These are phyloP conservation scores for Pythium scleroteichum DNA, from an alignment of 352 stramenopile species.

Conservation along the genomic window DNA sequence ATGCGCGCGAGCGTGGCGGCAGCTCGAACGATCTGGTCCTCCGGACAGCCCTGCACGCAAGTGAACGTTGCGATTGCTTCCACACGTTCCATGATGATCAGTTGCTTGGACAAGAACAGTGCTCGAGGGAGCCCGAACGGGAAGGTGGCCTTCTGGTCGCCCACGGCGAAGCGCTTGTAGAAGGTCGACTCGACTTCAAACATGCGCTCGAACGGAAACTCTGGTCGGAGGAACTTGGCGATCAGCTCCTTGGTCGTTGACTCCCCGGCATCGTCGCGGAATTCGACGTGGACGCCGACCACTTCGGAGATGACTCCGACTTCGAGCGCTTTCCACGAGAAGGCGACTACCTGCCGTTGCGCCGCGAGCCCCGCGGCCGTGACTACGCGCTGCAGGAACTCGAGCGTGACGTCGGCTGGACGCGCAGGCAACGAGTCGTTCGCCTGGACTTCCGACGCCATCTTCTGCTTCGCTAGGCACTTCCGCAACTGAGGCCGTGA, in stretches of 20 bases:
- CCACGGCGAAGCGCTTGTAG: constrained; percentile 48
- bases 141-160: constrained; percentile 27
- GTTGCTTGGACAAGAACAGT: constrained; percentile 63
- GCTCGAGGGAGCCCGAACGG: constrained; percentile 60
- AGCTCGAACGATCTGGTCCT: constrained; percentile 39
- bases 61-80: constrained; percentile 46
- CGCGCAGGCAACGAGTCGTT: constrained; percentile 13
- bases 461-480: not conserved
- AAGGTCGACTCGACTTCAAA: constrained; percentile 79
- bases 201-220: constrained; percentile 84
- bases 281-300: constrained; percentile 39
- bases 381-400: constrained; percentile 46
- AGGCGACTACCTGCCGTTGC: constrained; percentile 36
- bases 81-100: constrained; percentile 75
- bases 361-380: constrained; percentile 16
- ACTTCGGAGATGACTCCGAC: constrained; percentile 81
- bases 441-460: not conserved
- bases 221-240: constrained; percentile 73
- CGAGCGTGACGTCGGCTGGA: constrained; percentile 40
- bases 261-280: constrained; percentile 1
- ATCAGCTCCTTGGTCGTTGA: constrained; percentile 41
- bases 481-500: not conserved
- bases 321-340: constrained; percentile 69
- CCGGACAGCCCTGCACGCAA: constrained; percentile 68
- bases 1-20: constrained; percentile 63